These are phyloP conservation scores for Ceratobasidium theobromae DNA, from an alignment of 1,284 basidiomycete genomes.

Conservation along the genomic window DNA sequence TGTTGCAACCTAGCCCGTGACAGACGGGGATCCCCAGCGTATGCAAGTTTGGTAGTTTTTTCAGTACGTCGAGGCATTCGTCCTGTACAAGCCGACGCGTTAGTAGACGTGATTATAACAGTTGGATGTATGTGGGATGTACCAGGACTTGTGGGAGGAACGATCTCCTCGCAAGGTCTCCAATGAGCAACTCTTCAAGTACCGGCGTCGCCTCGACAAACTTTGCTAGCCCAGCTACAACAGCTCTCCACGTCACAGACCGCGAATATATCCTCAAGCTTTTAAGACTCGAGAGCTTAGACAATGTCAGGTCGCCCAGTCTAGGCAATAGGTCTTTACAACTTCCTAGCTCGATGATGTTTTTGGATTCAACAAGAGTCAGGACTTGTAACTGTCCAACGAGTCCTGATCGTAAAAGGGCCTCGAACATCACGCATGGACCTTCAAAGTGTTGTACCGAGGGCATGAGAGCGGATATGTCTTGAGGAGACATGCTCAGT, in stretches of 20 bases:
- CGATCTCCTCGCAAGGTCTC: too few relatives aligned
- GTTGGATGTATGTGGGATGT: too few relatives aligned
- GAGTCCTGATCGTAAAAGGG: not conserved
- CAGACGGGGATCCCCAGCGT: too few relatives aligned
- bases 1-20: too few relatives aligned
- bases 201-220: not conserved
- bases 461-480: not conserved
- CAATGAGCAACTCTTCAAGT: not conserved
- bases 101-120: too few relatives aligned
- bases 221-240: not conserved
- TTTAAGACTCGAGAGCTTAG: not conserved
- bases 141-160: too few relatives aligned
- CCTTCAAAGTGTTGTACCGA: not conserved
- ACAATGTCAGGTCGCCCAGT: not conserved
- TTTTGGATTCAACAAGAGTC: not conserved
- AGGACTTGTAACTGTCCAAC: not conserved
- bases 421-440: not conserved
- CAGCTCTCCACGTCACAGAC: not conserved
- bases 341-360: not conserved
- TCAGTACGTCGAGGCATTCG: too few relatives aligned
- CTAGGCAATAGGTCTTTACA: not conserved
- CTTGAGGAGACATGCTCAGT: not conserved
- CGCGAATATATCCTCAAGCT: not conserved
- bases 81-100: too few relatives aligned
- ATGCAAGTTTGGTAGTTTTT: too few relatives aligned